Evolutionary conservation across 169 alveolate genomes (phyloP).

Genomic region (Plasmodium vinckei): DNA sequence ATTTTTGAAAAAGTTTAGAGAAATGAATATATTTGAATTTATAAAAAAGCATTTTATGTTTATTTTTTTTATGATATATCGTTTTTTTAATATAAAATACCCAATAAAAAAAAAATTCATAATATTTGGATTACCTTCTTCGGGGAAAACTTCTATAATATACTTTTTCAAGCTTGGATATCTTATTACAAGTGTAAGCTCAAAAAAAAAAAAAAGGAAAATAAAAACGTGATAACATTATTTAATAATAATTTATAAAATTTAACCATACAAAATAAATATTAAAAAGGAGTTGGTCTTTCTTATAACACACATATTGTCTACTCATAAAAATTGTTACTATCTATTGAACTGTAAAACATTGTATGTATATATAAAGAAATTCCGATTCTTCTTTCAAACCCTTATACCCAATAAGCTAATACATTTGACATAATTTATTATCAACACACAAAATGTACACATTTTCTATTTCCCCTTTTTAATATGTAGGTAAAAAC

Average conservation of each 20-base stretch:
- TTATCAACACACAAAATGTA: too few relatives aligned
- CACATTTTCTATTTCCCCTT: not conserved
- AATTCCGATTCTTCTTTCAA: too few relatives aligned
- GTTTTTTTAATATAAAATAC: conserved; percentile 51
- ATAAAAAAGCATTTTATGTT: conserved; percentile 39
- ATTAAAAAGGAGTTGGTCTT: too few relatives aligned
- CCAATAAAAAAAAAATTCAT: conserved; percentile 55
- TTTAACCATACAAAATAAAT: too few relatives aligned
- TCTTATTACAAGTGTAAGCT: conserved; percentile 55
- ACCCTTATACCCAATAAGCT: too few relatives aligned
- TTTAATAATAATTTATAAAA: not conserved
- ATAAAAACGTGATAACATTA: not conserved
- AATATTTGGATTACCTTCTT: conserved; percentile 74
- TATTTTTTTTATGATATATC: conserved; percentile 53
- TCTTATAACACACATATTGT: too few relatives aligned
- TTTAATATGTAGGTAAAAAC: conserved; percentile 51
- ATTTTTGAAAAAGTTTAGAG: conserved; percentile 11
- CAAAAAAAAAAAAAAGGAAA: not conserved
- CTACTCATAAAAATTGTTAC: too few relatives aligned
- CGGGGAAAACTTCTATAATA: conserved; percentile 75
- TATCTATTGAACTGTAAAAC: too few relatives aligned
- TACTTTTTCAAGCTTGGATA: conserved; percentile 76
- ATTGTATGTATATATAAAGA: too few relatives aligned
- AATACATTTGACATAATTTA: too few relatives aligned
- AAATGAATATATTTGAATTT: conserved; percentile 40